Base-by-base conservation (phyloP, 805 yeast species). In the Candida ponderosae region DNA sequence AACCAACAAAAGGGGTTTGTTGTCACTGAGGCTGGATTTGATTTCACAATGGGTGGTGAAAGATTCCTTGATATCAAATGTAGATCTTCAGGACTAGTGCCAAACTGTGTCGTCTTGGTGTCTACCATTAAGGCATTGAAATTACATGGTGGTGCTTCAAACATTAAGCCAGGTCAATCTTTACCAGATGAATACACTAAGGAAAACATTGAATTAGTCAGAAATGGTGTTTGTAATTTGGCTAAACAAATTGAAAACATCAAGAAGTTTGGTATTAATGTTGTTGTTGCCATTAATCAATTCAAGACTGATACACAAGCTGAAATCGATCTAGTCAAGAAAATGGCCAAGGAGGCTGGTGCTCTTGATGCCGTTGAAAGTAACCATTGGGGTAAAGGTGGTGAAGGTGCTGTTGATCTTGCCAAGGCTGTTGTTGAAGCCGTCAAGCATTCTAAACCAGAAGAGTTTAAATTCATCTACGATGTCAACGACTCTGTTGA, bases 11-110 rank as follows among this genome's bases (percentile, higher is more conserved):
- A 77, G 37, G 97, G 97, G 47, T 90, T 76, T 57, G 97, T 88
- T 38, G 86, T 90, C 43, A 90, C 98, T 35, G 98, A 90, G 63
- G 97, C 97, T 29, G 98, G 98, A 37, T 90, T 90, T 65, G 97
- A 90, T 63, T 90, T 93, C 70, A 90, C 97, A 34, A 90, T 90
- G 97, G 98, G 98, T 47, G 97, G 97, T 50, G 98, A 90, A 69
- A 76, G 97, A 54, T 90, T 90, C 66, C 76, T 90, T 64, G 87
- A 90, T 68, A 90, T 90, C 62, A 90, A 90, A 68, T 88, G 97
- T 62, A 80, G 97, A 59, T 73, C 95, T 16, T 82, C 94, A 29
- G 96, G 96, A 5, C 70, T 84, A 40, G 65, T 70, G 29, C 97
- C 97, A 29, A 94, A 89, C 58, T 83, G 83, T 29, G 90, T 90